Conservation (phyloP, 106 monocot genomes). For the Phalaenopsis equestris region DNA sequence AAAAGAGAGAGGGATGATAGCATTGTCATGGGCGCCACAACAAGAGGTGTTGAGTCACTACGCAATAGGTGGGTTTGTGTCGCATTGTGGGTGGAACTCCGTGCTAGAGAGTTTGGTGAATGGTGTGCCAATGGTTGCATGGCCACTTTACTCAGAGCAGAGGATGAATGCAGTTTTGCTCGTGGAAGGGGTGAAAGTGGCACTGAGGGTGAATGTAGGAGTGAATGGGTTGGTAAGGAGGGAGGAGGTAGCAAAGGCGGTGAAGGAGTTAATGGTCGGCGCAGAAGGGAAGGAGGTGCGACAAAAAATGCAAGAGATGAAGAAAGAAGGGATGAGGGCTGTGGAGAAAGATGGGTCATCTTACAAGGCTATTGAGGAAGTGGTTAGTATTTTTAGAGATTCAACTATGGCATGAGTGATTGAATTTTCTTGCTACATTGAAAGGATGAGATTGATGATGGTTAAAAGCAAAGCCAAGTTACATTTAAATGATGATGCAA, state of each 20-base stretch:
- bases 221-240: conserved; percentile 9
- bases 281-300: conserved; percentile 21
- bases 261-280: conserved; percentile 24
- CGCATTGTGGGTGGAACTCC: conserved; percentile 50
- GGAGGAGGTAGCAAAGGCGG: conserved; percentile 16
- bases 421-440: no score
- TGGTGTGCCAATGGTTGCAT: conserved; percentile 39
- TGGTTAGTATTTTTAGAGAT: not conserved
- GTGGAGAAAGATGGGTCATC: conserved; percentile 13
- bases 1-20: conserved; percentile 2
- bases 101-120: conserved; percentile 26
- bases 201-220: conserved; percentile 5
- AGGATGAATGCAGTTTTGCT: conserved; percentile 33
- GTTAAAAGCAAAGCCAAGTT: no score
- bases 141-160: conserved; percentile 48
- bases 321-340: conserved; percentile 9
- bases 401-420: no score
- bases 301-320: conserved; percentile 13
- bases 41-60: not conserved
- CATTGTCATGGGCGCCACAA: conserved; percentile 18
- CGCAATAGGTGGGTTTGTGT: conserved; percentile 20
- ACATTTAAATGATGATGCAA: no score
- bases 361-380: not conserved
- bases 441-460: no score
- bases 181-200: conserved; percentile 18